Evolutionary conservation across 2,329 filamentous ascomycete species (phyloP).

Genomic region (Apiospora sp.): DNA sequence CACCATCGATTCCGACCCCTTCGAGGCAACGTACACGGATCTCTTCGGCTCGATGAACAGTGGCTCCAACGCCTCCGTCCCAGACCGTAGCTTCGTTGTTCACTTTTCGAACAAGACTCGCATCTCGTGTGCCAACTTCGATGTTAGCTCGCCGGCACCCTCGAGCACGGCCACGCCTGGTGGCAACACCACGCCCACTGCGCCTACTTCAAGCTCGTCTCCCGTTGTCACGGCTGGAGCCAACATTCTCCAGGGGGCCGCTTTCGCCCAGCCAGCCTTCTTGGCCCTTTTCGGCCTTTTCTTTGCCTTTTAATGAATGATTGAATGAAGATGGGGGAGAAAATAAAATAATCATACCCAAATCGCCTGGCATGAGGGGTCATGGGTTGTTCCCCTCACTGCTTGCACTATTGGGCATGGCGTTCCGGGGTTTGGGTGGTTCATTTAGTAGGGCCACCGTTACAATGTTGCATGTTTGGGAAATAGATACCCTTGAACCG

Average conservation of each 20-base stretch:
- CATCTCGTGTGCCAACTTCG: constrained; percentile 71
- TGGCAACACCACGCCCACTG: constrained; percentile 3
- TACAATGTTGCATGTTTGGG: not conserved
- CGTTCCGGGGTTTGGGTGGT: constrained; percentile 7
- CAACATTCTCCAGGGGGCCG: not conserved
- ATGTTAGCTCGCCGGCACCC: not conserved
- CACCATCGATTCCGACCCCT: constrained; percentile 60
- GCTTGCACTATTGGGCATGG: not conserved
- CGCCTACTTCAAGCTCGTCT: not conserved
- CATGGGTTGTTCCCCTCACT: not conserved
- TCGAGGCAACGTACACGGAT: constrained; percentile 61
- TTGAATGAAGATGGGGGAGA: not conserved
- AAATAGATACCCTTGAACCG: constrained; percentile 13
- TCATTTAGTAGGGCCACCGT: not conserved
- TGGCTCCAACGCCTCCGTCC: constrained; percentile 65
- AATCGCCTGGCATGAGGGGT: not conserved
- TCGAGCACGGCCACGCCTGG: not conserved
- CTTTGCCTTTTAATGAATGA: not conserved
- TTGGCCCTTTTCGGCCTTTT: constrained; percentile 15
- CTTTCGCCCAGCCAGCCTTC: not conserved
- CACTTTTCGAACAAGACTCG: constrained; percentile 71
- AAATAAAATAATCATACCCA: not conserved
- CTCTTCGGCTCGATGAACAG: constrained; percentile 62
- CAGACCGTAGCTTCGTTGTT: constrained; percentile 69
- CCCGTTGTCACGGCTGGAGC: constrained; percentile 17